Evolutionary conservation across 208 protist genomes (phyloP), one percentile per base, ranked within the genome.

Genomic region (Borovskyia barvae): DNA sequence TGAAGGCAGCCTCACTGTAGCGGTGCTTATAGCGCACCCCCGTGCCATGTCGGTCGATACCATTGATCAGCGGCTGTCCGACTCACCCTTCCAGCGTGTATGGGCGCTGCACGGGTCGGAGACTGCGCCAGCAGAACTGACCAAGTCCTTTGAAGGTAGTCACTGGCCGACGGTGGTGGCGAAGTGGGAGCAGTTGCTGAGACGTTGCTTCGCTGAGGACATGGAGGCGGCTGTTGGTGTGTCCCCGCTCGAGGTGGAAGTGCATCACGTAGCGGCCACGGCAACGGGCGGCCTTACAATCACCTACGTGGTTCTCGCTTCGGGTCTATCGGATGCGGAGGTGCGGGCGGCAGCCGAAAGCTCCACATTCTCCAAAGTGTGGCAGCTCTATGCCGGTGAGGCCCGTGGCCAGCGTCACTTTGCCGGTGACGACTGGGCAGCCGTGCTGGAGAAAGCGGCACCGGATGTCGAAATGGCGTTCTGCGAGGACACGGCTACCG

Each of bases 351-450:
- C 46, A 26, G 49, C n/a, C n/a, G n/a, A n/a, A n/a, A n/a, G n/a
- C n/a, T n/a, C n/a, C n/a, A n/a, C n/a, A n/a, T n/a, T n/a, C 59
- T 75, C 78, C 42, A 52, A 50, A 32, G 41, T 83, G 36, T 81
- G 72, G 72, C 42, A 52, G 20, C 66, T 88, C 33, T 80, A 88
- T 57, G 22, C 41, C 48, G 37, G 54, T 1, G 62, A 63, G 39
- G 66, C 75, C 26, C 73, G 69, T 66, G 78, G 73, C 56, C 52
- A 51, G 45, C 70, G 56, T 30, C 57, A 69, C 55, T 75, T 88
- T 33, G 53, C 33, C 33, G 73, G 79, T 22, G 78, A 84, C 43
- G 79, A 77, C 53, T 90, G 79, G 79, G 53, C 64, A 19, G 30
- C 51, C 17, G 54, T 86, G 15, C 14, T 82, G n/a, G 67, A 57